Evolutionary conservation across 139 green algal genomes (phyloP).

Genomic region (Chlorokybus atmophyticus): DNA sequence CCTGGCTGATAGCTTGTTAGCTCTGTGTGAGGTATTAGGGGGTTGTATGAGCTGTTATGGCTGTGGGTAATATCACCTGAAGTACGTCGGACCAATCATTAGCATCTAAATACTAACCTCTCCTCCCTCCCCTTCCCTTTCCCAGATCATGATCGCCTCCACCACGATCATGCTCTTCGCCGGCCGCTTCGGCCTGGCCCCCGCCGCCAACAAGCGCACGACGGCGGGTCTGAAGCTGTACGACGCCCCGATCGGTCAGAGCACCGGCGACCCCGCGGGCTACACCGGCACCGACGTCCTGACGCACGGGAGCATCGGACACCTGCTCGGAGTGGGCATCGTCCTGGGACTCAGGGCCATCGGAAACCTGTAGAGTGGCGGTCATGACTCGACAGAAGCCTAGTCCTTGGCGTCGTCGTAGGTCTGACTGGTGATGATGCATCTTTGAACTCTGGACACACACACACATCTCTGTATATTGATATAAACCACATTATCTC

Average conservation of each 20-base stretch:
- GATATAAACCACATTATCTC: no score
- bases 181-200: conserved; percentile 80
- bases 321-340: conserved; percentile 23
- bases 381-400: no score
- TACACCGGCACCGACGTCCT: conserved; percentile 83
- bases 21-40: no score
- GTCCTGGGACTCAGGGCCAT: conserved; percentile 17
- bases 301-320: conserved; percentile 60
- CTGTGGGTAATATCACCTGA: no score
- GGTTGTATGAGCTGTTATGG: no score
- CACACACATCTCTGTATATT: no score
- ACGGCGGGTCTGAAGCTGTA: conserved; percentile 64
- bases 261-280: conserved; percentile 57
- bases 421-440: no score
- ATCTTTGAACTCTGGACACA: no score
- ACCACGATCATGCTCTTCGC: conserved; percentile 60
- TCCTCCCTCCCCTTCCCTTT: not conserved
- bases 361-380: conserved; percentile 15
- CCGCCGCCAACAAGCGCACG: conserved; percentile 59
- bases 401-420: no score
- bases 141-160: conserved; percentile 79
- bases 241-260: conserved; percentile 37
- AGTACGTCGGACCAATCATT: no score
- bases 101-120: no score
- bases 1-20: not conserved